Evolutionary conservation across 2,329 filamentous ascomycete species (phyloP), one percentile per base, ranked within the genome.

Genomic region (Fusarium mangiferae): DNA sequence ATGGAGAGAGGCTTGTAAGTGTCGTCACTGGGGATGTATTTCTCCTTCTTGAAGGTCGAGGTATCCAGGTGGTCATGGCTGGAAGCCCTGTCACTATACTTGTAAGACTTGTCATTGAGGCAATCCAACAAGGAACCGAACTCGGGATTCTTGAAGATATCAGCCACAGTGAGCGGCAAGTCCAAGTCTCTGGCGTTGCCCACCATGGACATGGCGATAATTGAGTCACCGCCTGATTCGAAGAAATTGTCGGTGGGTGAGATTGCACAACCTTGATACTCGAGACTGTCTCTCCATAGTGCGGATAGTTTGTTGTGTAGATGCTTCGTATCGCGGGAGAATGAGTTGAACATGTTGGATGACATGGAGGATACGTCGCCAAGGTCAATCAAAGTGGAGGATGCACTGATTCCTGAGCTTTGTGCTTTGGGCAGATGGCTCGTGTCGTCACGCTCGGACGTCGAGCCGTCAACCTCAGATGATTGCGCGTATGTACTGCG

Each of bases 131-230:
- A 54, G 0, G 60, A 49, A 3, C 72, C 69, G 13, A 75, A 75
- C 1, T 39, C 38, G 2, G 74, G 74, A 39, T 65, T 75, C 22
- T 73, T 76, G 5, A 76, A 76, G 38, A 76, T 67, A n/a, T 76
- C 74, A 2, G 74, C 71, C 12, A 76, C 74, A 2, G 62, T 73
- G 17, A 76, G 74, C 2, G 68, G 41, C 10, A 76, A 20, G 15
- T 73, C 55, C 4, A 60, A 26, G 6, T 71, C 72, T 33, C 65
- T 68, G 7, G 74, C 74, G 17, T 60, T 65, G 26, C 74, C 61
- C 1, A 68, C 74, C 71, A 76, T 76, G 1, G 71, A 56, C 74
- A 76, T 76, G 38, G 74, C 74, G n/a, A 76, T 62, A 18, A 76
- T 76, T 1, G 74, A 76, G 26, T 76, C 74, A 45, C 74, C 74